A percentile compares a stretch with the other conserved stretches of the same genome.
Conservation (phyloP, 2,329 filamentous ascomycete genomes). For the Neobulgaria alba region DNA sequence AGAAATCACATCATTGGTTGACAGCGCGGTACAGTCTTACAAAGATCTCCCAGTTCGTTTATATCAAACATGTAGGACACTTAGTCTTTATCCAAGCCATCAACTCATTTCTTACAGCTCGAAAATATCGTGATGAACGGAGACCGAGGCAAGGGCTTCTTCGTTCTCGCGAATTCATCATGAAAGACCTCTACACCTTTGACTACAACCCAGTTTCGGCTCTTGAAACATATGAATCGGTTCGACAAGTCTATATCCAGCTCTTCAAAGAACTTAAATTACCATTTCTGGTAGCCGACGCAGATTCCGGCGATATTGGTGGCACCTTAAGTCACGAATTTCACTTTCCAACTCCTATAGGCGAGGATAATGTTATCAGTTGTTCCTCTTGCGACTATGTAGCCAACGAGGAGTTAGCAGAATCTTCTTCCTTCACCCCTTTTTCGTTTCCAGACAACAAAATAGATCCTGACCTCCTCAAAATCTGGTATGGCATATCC, state of each 20-base stretch:
- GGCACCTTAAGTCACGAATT: conserved; percentile 92
- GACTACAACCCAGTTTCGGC: conserved; percentile 62
- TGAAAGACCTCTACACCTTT: conserved; percentile 99
- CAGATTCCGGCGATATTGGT: conserved; percentile 94
- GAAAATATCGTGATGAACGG: conserved; percentile 91
- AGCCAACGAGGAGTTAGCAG: conserved; percentile 81
- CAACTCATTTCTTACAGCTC: conserved; percentile 39
- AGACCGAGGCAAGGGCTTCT: conserved; percentile 82
- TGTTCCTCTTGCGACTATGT: conserved; percentile 68
- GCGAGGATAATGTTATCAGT: conserved; percentile 76
- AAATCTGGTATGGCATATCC: conserved; percentile 55
- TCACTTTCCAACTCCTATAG: conserved; percentile 69
- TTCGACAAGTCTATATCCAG: conserved; percentile 62
- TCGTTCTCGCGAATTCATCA: conserved; percentile 82
- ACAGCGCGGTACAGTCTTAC: conserved; percentile 66
- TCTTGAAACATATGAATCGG: conserved; percentile 68
- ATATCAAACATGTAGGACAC: conserved; percentile 71
- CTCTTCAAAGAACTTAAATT: conserved; percentile 79
- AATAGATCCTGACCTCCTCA: conserved; percentile 13
- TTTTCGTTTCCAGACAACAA: not conserved
- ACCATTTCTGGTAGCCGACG: conserved; percentile 76
- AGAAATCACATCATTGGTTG: conserved; percentile 80
- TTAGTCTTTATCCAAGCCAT: not conserved
- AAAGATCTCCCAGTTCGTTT: conserved; percentile 77
- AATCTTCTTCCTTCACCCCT: conserved; percentile 10